Base-by-base conservation (phyloP, 176 grass and related monocot genomes). In the Oryza meyeriana region DNA sequence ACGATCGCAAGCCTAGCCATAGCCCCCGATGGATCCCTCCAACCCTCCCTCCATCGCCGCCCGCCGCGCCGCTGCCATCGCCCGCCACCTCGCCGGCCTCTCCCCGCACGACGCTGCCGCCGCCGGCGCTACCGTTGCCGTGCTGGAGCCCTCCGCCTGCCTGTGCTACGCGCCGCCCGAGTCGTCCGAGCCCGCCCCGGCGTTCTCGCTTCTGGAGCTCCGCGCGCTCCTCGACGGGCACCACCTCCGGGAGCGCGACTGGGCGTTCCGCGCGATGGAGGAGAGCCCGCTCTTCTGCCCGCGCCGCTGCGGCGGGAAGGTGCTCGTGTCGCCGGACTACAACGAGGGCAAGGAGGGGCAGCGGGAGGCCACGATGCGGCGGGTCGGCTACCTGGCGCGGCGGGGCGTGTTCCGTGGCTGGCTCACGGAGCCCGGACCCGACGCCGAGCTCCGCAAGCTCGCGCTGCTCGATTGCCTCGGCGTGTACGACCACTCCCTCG, bases 291-390 rank as follows among this genome's bases (percentile, higher is more conserved):
- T 98, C 8, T 97, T 94, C 88, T 79, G 86, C 83, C 79, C 44
- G 31, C 26, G 30, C n/a, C 55, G 77, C 77, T 45, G 83, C 16
- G 78, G 42, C 27, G 87, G 71, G 70, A 87, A 80, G 88, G 88
- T 81, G 44, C 94, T 98, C 65, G 78, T 89, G 13, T 68, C 40
- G 42, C 86, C 92, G 29, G 90, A 94, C 76, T 87, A 89, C 50
- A 94, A 94, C 65, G 76, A 84, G 16, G 81, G 87, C 4, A 94
- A 92, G 78, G 95, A 94, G 72, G 90, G 78, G 69, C 92, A 94
- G 88, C 57, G 88, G 33, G 90, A 84, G 67, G 76, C 74, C 32
- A 97, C 88, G 44, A 94, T 97, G 95, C 64, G 84, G 44, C 86
- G 90, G 27, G 81, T 91, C 30, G 81, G 83, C 74, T 88, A 83